These are phyloP conservation scores for Houttuynia cordata DNA, from an alignment of 164 flowering plant genomes.

Conservation along the genomic window DNA sequence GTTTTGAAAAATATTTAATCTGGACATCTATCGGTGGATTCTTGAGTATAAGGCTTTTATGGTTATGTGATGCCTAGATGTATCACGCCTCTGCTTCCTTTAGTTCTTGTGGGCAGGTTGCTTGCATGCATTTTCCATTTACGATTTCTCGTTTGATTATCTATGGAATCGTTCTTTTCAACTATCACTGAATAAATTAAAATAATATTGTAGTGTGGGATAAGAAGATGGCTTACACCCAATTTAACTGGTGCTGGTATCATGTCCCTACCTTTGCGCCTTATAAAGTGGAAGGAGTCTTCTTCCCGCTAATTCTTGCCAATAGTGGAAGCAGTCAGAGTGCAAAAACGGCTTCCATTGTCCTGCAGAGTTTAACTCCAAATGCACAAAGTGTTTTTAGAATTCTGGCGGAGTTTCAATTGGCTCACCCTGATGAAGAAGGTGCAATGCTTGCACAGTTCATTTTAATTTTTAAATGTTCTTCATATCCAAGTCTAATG, in stretches of 20 bases:
- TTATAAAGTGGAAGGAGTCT: conserved; percentile 72
- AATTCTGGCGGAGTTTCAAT: conserved; percentile 78
- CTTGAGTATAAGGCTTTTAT: background rate
- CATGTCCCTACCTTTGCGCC: conserved; percentile 92
- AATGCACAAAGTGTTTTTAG: conserved; percentile 92
- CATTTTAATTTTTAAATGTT: background rate
- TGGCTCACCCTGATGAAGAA: conserved; percentile 78
- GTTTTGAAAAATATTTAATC: too few relatives aligned
- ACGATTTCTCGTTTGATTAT: background rate
- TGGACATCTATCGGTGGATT: too few relatives aligned
- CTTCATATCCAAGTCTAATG: background rate
- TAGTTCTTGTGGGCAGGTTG: background rate
- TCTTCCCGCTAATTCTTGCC: conserved; percentile 72
- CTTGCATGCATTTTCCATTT: too few relatives aligned
- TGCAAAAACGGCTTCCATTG: conserved; percentile 82
- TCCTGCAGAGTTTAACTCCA: conserved; percentile 91
- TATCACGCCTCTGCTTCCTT: background rate
- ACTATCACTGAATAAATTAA: background rate
- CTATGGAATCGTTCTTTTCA: background rate
- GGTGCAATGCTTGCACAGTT: conserved; percentile 28
- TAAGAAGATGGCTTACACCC: conserved; percentile 94
- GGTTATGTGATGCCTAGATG: background rate
- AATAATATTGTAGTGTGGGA: conserved; percentile 65
- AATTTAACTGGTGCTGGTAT: conserved; percentile 93
- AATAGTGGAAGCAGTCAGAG: conserved; percentile 54